Evolutionary conservation across 805 yeast species (phyloP), one percentile per base, ranked within the genome.

Genomic region (Candida khao-thaluensis): DNA sequence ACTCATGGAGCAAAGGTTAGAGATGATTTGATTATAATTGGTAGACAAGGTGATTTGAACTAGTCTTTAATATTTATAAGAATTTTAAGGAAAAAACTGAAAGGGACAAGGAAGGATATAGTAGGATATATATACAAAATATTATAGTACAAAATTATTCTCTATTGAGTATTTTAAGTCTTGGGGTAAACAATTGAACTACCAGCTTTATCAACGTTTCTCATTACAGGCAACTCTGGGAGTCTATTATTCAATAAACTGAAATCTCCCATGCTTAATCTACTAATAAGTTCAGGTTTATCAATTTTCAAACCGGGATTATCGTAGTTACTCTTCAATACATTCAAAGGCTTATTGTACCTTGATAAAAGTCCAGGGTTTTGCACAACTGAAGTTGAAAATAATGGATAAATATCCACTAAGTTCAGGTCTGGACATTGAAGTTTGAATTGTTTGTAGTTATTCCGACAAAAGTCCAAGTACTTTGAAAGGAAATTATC

Each of bases 31-130:
- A 73, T 76, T 40, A 66, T 86, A 5, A 78, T 85, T 41, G 95
- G 95, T 5, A 70, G 91, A 44, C 89, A 84, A 56, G 78, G 82
- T 51, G 88, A 81, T 56, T 70, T 71, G 49, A 31, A 14, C 11
- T 35, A 28, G 15, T 12, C 24, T 22, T 22, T n/a, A n/a, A n/a
- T n/a, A n/a, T n/a, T n/a, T n/a, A n/a, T n/a, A n/a, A n/a, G n/a
- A n/a, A n/a, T n/a, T n/a, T n/a, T n/a, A n/a, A n/a, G n/a, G n/a
- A n/a, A n/a, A n/a, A n/a, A n/a, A n/a, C n/a, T n/a, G n/a, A n/a
- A n/a, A n/a, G n/a, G n/a, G n/a, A n/a, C n/a, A n/a, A n/a, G n/a
- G n/a, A n/a, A n/a, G n/a, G n/a, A n/a, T n/a, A n/a, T n/a, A n/a
- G n/a, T n/a, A n/a, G n/a, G n/a, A n/a, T n/a, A n/a, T n/a, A n/a